phyloP scores from a whole-genome alignment of 441 rosid species.

The Gossypium lobatum region DNA sequence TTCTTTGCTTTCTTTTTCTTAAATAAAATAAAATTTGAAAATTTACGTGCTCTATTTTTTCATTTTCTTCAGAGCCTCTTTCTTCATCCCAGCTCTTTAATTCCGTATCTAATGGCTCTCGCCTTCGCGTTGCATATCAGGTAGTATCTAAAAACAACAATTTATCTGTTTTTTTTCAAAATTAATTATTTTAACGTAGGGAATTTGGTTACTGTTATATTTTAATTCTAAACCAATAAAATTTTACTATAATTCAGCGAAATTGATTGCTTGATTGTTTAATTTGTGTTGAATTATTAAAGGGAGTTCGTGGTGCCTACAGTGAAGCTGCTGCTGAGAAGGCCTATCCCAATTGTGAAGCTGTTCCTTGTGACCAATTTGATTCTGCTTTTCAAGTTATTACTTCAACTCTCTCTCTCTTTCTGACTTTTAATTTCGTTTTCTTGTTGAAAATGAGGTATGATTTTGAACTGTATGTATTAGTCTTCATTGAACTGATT shows the following conservation, averaged over 20 bases:
- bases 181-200: background rate
- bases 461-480: background rate
- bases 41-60: background rate
- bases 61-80: constrained; percentile 52
- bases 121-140: constrained; percentile 95
- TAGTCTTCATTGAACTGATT: background rate
- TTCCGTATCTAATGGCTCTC: constrained; percentile 49
- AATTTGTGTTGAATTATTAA: background rate
- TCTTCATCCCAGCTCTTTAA: constrained; percentile 46
- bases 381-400: constrained; percentile 79
- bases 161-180: background rate
- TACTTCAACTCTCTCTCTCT: background rate
- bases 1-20: background rate
- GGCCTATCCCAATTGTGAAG: constrained; percentile 88
- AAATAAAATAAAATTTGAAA: background rate
- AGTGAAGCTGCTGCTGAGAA: constrained; percentile 90
- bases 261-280: background rate
- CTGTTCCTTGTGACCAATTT: constrained; percentile 90
- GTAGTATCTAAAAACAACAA: constrained; percentile 21
- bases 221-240: background rate
- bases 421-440: background rate
- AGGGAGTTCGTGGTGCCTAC: constrained; percentile 91
- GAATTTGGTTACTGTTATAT: background rate
- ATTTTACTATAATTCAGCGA: background rate
- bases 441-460: background rate